phyloP scores from a whole-genome alignment of 2,329 filamentous ascomycete species.

The Pseudogymnoascus sp. region DNA sequence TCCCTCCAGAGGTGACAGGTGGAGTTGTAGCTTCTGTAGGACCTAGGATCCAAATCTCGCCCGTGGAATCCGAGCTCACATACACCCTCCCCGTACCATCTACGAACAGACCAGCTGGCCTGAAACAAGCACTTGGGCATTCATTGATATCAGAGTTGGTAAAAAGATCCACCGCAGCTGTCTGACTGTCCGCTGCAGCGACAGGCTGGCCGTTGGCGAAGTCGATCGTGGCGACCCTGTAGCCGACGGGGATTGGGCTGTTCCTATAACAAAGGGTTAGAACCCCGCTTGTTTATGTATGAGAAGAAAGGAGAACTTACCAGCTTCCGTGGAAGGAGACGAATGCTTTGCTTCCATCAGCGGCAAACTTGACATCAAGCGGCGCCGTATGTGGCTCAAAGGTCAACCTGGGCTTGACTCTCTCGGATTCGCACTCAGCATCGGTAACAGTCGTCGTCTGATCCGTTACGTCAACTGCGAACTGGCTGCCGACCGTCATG shows the following conservation, averaged over 20 bases:
- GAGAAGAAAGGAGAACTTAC: slow-evolving; percentile 27
- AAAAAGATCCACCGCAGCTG: slow-evolving; percentile 43
- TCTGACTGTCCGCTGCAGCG: slow-evolving; percentile 34
- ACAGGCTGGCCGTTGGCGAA: slow-evolving; percentile 37
- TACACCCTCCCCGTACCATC: slow-evolving; percentile 50
- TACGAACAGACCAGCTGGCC: slow-evolving; percentile 50
- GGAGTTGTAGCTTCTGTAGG: slow-evolving; percentile 14
- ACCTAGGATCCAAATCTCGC: slow-evolving; percentile 53
- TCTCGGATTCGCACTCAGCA: slow-evolving; percentile 35
- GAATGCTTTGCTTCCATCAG: slow-evolving; percentile 50
- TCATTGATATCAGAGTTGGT: slow-evolving; percentile 41
- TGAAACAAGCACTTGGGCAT: slow-evolving; percentile 51
- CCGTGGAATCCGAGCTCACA: slow-evolving; percentile 54
- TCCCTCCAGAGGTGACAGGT: background rate
- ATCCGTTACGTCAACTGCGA: slow-evolving; percentile 30
- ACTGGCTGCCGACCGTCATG: slow-evolving; percentile 42
- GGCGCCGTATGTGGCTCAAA: slow-evolving; percentile 63
- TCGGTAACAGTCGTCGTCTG: slow-evolving; percentile 35
- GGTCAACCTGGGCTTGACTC: slow-evolving; percentile 45
- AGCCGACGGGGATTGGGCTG: slow-evolving; percentile 33
- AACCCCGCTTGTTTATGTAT: slow-evolving; percentile 14
- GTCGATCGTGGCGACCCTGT: slow-evolving; percentile 34
- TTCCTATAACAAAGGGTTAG: slow-evolving; percentile 13
- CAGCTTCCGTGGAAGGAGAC: slow-evolving; percentile 67
- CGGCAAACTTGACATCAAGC: slow-evolving; percentile 60